Evolutionary conservation across 1,139 yeast genomes (phyloP), one percentile per base, ranked within the genome.

Genomic region (Spathaspora sp.): DNA sequence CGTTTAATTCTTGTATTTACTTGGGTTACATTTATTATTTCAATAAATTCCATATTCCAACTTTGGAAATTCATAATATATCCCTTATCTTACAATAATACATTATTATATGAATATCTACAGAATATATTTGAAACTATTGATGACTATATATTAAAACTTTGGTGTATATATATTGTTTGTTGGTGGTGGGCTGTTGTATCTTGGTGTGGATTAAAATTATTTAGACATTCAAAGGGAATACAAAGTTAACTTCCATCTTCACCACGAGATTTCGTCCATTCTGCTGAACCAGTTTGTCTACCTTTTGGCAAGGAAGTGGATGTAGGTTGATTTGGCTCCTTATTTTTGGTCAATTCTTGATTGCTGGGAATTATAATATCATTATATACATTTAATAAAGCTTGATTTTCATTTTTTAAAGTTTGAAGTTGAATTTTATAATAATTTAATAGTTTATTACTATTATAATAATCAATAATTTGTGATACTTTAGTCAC

Each of bases 201-300:
- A 2, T 82, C 90, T 6, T 86, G 95, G 95, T 72, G 83, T 51
- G 90, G 93, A 27, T 76, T 86, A 76, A 86, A 86, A 61, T 69
- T 86, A 48, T 86, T 86, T 63, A 67, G 89, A 42, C 93, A 86
- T 59, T 84, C 91, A 27, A 84, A 83, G 56, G 89, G 89, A 1
- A 59, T 64, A n/a, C 55, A 50, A 40, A 43, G 10, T 25, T 25
- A 25, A 10, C 13, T 41, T 13, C 96, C 96, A 50, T 71, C 80
- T 62, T 90, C 98, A 1, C 96, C 96, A 55, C 98, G 73, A 1
- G 74, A 55, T 16, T 66, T 61, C 0, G 86, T 86, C 97, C 97
- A 90, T 43, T 76, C 86, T 0, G 74, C 77, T 3, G 81, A 74
- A 0, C 97, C 98, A 36, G 90, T 82, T 61, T 87, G 86, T 47